A percentile compares a stretch with the other conserved stretches of the same genome.
phyloP scores from a whole-genome alignment of 1,139 yeast species.

The Arxiozyma slooffiae region DNA sequence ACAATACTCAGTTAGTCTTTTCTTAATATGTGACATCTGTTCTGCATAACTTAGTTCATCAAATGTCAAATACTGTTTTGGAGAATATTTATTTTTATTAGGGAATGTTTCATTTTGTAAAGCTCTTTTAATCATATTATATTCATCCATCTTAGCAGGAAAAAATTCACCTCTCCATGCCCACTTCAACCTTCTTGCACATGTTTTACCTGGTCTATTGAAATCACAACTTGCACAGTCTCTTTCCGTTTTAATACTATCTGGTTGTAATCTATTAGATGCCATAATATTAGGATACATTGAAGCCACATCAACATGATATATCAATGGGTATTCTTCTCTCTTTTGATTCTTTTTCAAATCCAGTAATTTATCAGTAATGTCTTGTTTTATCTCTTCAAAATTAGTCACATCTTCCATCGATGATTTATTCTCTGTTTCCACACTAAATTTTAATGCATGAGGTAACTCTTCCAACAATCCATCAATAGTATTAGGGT shows the following conservation, averaged over 20 bases:
- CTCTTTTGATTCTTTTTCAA: conserved; percentile 56
- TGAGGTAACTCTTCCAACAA: conserved; percentile 60
- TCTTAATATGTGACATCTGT: conserved; percentile 66
- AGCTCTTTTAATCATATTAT: conserved; percentile 79
- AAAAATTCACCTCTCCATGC: conserved; percentile 96
- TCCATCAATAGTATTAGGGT: conserved; percentile 76
- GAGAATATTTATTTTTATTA: conserved; percentile 33
- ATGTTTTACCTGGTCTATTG: conserved; percentile 85
- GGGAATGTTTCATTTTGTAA: conserved; percentile 74
- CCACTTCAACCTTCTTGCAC: conserved; percentile 92
- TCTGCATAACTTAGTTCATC: conserved; percentile 70
- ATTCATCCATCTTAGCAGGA: conserved; percentile 88
- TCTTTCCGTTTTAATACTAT: conserved; percentile 89
- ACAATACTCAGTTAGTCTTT: conserved; percentile 77
- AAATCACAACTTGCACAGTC: conserved; percentile 98
- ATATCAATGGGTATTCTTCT: conserved; percentile 73
- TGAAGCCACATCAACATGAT: conserved; percentile 97
- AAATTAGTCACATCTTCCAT: conserved; percentile 71
- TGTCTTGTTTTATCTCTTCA: conserved; percentile 57
- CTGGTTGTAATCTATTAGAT: conserved; percentile 93
- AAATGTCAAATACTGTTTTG: conserved; percentile 47
- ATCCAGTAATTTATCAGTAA: conserved; percentile 45
- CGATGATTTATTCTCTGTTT: conserved; percentile 66
- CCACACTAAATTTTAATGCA: conserved; percentile 74
- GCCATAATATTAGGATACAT: conserved; percentile 99